phyloP scores from a whole-genome alignment of 2,329 filamentous ascomycete genomes.

The Pseudocercospora crystallina region DNA sequence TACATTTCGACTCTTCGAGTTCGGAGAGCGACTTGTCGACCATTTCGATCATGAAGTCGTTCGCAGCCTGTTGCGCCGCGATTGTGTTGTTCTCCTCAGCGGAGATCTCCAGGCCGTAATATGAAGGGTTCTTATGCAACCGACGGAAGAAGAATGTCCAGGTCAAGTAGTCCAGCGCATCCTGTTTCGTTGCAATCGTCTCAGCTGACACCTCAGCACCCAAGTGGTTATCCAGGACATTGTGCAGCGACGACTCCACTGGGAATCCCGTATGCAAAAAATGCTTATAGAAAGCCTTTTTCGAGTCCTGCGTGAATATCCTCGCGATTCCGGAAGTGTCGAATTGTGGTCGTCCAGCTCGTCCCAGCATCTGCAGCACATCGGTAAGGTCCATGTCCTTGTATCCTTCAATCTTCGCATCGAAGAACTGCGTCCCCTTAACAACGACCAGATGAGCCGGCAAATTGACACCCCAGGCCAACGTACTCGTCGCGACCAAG shows the following conservation, averaged over 20 bases:
- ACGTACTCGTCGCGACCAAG: conserved; percentile 88
- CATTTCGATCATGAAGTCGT: conserved; percentile 91
- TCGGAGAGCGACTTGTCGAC: conserved; percentile 83
- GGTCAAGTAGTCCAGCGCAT: conserved; percentile 93
- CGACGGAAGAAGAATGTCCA: conserved; percentile 99
- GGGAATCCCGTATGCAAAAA: conserved; percentile 98
- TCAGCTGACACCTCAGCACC: conserved; percentile 91
- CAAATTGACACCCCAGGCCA: conserved; percentile 97
- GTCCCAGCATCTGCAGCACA: conserved; percentile 94
- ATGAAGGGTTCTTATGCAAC: conserved; percentile 96
- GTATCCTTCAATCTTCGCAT: conserved; percentile 96
- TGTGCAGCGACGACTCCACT: conserved; percentile 93
- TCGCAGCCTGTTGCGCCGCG: conserved; percentile 79
- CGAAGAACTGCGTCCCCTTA: conserved; percentile 97
- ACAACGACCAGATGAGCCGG: conserved; percentile 96
- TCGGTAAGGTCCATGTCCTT: conserved; percentile 99
- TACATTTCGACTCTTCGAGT: conserved; percentile 79
- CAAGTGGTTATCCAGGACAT: conserved; percentile 94
- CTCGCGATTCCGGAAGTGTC: conserved; percentile 93
- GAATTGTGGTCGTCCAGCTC: conserved; percentile 93
- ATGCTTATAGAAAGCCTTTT: conserved; percentile 99
- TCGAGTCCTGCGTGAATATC: conserved; percentile 95
- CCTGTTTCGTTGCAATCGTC: conserved; percentile 91
- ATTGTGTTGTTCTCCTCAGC: conserved; percentile 89
- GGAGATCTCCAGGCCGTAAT: conserved; percentile 92